These are phyloP conservation scores for Pseudogymnoascus sp. DNA, from an alignment of 2,329 filamentous ascomycete species.

Conservation along the genomic window DNA sequence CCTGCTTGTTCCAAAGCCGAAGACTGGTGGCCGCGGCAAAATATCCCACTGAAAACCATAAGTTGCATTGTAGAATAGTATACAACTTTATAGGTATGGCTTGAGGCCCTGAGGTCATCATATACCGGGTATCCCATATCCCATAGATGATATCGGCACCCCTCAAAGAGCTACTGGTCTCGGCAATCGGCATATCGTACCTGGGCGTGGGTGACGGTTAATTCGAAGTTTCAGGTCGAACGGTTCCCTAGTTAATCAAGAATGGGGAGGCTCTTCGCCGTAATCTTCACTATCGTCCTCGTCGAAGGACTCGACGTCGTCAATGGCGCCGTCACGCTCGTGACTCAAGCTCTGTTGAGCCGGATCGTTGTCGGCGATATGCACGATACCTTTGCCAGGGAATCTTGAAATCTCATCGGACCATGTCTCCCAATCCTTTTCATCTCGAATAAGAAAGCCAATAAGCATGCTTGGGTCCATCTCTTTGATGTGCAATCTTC, in stretches of 20 bases:
- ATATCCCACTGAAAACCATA: not conserved
- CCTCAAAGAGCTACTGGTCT: not conserved
- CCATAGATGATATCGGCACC: not conserved
- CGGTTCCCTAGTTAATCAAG: not conserved
- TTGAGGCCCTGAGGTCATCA: not conserved
- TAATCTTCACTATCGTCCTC: slow-evolving; percentile 51
- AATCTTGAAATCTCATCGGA: slow-evolving; percentile 66
- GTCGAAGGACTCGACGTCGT: slow-evolving; percentile 85
- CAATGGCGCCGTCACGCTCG: slow-evolving; percentile 68
- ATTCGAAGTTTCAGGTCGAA: not conserved
- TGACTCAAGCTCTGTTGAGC: slow-evolving; percentile 42
- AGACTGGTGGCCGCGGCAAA: slow-evolving; percentile 20
- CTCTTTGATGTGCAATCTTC: slow-evolving; percentile 75
- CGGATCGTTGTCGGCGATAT: slow-evolving; percentile 68
- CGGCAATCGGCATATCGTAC: not conserved
- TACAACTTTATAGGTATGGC: not conserved
- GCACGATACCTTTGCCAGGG: slow-evolving; percentile 77
- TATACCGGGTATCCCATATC: not conserved
- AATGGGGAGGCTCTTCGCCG: not conserved
- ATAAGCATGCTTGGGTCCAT: slow-evolving; percentile 99
- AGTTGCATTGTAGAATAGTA: slow-evolving; percentile 4
- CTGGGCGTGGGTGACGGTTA: not conserved
- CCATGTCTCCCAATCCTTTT: slow-evolving; percentile 81
- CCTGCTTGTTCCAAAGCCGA: slow-evolving; percentile 31
- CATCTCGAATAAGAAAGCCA: slow-evolving; percentile 77